Percentiles rank a stretch among this genome's conserved stretches.
These are phyloP conservation scores for Blastomyces emzantsi DNA, from an alignment of 2,329 filamentous ascomycete genomes.

Conservation along the genomic window DNA sequence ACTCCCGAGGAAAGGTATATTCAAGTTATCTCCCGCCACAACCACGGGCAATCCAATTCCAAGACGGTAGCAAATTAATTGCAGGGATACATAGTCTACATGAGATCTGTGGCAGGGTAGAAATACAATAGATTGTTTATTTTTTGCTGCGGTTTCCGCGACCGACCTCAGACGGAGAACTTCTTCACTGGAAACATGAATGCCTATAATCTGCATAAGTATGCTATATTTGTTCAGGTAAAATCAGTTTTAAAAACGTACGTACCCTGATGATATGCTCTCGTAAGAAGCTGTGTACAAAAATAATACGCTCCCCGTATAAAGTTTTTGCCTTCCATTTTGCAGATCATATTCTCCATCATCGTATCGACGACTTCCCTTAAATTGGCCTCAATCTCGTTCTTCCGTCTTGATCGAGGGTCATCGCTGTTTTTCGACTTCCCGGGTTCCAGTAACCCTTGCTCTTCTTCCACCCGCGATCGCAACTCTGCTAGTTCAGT, in stretches of 20 bases:
- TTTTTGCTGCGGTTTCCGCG: constrained; percentile 69
- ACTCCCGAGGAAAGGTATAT: constrained; percentile 79
- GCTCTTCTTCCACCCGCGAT: constrained; percentile 64
- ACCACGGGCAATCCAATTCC: constrained; percentile 84
- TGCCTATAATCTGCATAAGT: constrained; percentile 39
- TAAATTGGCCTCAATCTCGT: constrained; percentile 62
- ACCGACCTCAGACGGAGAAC: constrained; percentile 73
- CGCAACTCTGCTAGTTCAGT: constrained; percentile 65
- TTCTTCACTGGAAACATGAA: constrained; percentile 93
- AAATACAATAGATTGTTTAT: constrained; percentile 94
- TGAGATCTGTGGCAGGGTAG: constrained; percentile 90
- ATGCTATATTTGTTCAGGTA: neutral
- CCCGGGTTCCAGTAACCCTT: constrained; percentile 53
- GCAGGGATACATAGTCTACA: constrained; percentile 90
- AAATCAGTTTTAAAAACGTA: neutral
- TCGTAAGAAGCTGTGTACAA: constrained; percentile 73
- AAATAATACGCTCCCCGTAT: constrained; percentile 90
- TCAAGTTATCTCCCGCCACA: constrained; percentile 91
- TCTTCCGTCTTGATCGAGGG: constrained; percentile 27
- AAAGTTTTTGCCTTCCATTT: constrained; percentile 91
- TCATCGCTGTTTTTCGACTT: constrained; percentile 21
- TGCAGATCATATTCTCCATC: constrained; percentile 96
- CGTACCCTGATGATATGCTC: constrained; percentile 80
- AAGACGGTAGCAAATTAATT: constrained; percentile 89
- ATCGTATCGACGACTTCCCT: constrained; percentile 74